Base-by-base conservation (phyloP, 1,284 basidiomycete genomes). In the Caloboletus firmus region DNA sequence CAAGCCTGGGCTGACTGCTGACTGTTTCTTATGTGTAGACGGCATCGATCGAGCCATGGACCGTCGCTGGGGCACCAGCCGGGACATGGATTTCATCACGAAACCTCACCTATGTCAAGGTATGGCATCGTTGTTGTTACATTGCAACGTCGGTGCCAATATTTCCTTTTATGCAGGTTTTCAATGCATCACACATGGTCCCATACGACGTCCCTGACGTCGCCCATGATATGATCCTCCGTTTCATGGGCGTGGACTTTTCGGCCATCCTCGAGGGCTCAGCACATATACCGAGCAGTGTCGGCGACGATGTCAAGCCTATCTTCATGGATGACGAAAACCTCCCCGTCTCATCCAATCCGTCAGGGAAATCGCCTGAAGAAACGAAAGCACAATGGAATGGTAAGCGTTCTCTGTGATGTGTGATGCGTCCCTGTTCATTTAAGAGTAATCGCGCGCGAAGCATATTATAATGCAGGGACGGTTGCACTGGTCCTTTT, bases 161-260 rank as follows among this genome's bases (percentile, higher is more conserved):
- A 8, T 18, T 30, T 12, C 5, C 11, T 40, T 18, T 30, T 44
- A 7, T 5, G 28, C 54, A 91, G 87, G 81, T 93, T 32, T 90
- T 89, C 72, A 92, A 93, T 55, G 93, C 92, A 1, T 95, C 93
- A 1, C 94, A 96, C 71, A 97, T 97, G 94, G 93, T 89, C 30
- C 93, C 93, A 1, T 96, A 85, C 68, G 96, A 99, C 72, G 78
- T 90, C 12, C 96, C 95, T 0, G 80, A 93, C 52, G 85, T 89
- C 31, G 80, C 93, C 5, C 95, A 98, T 72, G 96, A 99, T 72
- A 98, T 99, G 97, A 96, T 99, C 65, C 84, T 95, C 45, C 90
- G 95, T 15, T 98, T 98, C 76, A 91, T 97, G 85, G 86, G 83
- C 44, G 84, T 95, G 52, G 89, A 98, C 74, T 90, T 95, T 63